phyloP scores from a whole-genome alignment of 1,284 basidiomycete genomes.

The Sanguinoderma infundibulare region DNA sequence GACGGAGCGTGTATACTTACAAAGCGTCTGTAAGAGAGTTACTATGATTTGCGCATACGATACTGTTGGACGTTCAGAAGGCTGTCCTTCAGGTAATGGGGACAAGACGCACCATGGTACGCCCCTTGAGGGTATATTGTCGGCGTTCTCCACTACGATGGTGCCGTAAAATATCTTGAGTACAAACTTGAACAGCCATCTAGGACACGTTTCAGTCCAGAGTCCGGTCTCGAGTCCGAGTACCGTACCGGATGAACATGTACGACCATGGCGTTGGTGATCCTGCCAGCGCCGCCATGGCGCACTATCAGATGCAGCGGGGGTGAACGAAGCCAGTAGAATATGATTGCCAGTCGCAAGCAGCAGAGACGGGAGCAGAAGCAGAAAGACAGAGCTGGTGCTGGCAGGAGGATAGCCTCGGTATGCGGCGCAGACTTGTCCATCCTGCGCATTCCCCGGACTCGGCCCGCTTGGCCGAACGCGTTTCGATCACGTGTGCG shows the following conservation, averaged over 20 bases:
- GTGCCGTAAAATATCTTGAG: conserved; percentile 88
- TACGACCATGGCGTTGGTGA: conserved; percentile 69
- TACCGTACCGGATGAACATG: conserved; percentile 57
- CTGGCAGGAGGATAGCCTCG: neutral
- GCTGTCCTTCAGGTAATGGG: neutral
- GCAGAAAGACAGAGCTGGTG: neutral
- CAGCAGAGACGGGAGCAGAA: neutral
- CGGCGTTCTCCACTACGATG: conserved; percentile 82
- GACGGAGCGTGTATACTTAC: conserved; percentile 45
- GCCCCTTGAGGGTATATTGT: conserved; percentile 72
- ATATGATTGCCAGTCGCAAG: neutral
- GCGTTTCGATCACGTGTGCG: conserved; percentile 3
- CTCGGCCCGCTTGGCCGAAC: neutral
- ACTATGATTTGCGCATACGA: conserved; percentile 81
- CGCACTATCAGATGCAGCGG: neutral
- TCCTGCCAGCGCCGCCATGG: conserved; percentile 3
- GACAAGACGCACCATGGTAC: conserved; percentile 63
- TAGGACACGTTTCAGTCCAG: conserved; percentile 32
- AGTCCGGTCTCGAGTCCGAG: neutral
- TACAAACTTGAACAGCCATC: conserved; percentile 75
- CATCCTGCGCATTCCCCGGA: neutral
- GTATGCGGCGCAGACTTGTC: neutral
- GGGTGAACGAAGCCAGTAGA: neutral
- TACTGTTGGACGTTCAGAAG: conserved; percentile 38
- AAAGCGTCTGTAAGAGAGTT: conserved; percentile 87